A percentile compares a stretch with the other conserved stretches of the same genome.
phyloP scores from a whole-genome alignment of 805 yeast species.

The Teunomyces kruisii region DNA sequence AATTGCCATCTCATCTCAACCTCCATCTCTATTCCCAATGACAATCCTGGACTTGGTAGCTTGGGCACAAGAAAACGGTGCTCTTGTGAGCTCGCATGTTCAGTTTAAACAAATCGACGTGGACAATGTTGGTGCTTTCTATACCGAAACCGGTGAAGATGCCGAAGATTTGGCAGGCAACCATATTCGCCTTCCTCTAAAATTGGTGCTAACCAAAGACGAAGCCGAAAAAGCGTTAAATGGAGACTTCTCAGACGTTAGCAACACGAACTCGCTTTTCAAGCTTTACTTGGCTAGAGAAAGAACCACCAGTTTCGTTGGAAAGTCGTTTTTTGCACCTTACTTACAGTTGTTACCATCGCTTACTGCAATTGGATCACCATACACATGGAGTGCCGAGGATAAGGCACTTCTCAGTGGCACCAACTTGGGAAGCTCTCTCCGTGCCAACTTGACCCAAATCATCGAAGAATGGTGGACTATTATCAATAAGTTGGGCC shows the following conservation, averaged over 20 bases:
- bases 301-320: slow-evolving; percentile 12
- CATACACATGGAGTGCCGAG: slow-evolving; percentile 61
- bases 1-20: neutral
- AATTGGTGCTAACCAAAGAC: slow-evolving; percentile 7
- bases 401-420: slow-evolving; percentile 58
- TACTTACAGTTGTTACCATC: slow-evolving; percentile 36
- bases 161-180: slow-evolving; percentile 4
- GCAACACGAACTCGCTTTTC: slow-evolving; percentile 29
- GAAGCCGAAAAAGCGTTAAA: slow-evolving; percentile 10
- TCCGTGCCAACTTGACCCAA: slow-evolving; percentile 44
- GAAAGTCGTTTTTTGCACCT: slow-evolving; percentile 23
- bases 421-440: slow-evolving; percentile 64
- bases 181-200: slow-evolving; percentile 10
- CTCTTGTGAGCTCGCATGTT: slow-evolving; percentile 21
- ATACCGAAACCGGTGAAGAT: slow-evolving; percentile 1
- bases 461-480: slow-evolving; percentile 65
- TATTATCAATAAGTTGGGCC: slow-evolving; percentile 30
- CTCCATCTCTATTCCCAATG: neutral
- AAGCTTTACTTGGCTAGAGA: slow-evolving; percentile 37
- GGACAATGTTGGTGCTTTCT: slow-evolving; percentile 28
- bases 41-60: slow-evolving; percentile 14
- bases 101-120: slow-evolving; percentile 20
- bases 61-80: slow-evolving; percentile 36
- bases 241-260: slow-evolving; percentile 11
- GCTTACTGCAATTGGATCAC: slow-evolving; percentile 50